Percentiles rank a stretch among this genome's conserved stretches.
Conservation (phyloP, 2,329 filamentous ascomycete species). For the Ciborinia camelliae region DNA sequence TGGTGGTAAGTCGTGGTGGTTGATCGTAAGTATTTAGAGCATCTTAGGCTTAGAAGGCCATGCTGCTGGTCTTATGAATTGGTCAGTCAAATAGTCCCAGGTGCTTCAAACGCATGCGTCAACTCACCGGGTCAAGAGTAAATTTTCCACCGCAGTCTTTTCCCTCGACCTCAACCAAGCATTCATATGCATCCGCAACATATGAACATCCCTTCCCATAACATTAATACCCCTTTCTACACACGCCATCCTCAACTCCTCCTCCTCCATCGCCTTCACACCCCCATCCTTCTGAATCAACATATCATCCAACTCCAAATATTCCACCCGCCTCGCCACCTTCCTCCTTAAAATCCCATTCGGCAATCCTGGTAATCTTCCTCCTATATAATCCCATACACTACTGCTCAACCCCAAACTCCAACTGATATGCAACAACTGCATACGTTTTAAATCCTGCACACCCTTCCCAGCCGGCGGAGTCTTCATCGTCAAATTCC, state of each 20-base stretch:
- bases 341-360: conserved; percentile 51
- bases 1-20: background rate
- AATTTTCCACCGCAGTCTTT: conserved; percentile 32
- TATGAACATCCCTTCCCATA: conserved; percentile 41
- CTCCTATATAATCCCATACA: conserved; percentile 45
- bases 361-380: conserved; percentile 39
- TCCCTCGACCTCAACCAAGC: conserved; percentile 42
- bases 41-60: conserved; percentile 30
- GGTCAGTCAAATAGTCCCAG: conserved; percentile 17
- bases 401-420: conserved; percentile 42
- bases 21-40: background rate
- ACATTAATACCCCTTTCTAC: conserved; percentile 64
- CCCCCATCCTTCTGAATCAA: conserved; percentile 64
- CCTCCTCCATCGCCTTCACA: conserved; percentile 51
- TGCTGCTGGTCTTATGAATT: conserved; percentile 30
- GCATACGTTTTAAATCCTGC: conserved; percentile 38
- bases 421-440: conserved; percentile 43
- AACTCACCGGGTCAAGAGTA: conserved; percentile 39
- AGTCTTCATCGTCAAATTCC: conserved; percentile 37
- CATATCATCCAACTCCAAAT: conserved; percentile 67
- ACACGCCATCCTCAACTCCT: conserved; percentile 68
- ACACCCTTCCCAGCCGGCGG: conserved; percentile 20
- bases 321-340: conserved; percentile 54
- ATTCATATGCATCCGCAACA: conserved; percentile 40
- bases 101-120: background rate